A percentile compares a stretch with the other conserved stretches of the same genome.
Evolutionary conservation across 1,284 basidiomycete species (phyloP).

Genomic region (Ustilago loliicola): DNA sequence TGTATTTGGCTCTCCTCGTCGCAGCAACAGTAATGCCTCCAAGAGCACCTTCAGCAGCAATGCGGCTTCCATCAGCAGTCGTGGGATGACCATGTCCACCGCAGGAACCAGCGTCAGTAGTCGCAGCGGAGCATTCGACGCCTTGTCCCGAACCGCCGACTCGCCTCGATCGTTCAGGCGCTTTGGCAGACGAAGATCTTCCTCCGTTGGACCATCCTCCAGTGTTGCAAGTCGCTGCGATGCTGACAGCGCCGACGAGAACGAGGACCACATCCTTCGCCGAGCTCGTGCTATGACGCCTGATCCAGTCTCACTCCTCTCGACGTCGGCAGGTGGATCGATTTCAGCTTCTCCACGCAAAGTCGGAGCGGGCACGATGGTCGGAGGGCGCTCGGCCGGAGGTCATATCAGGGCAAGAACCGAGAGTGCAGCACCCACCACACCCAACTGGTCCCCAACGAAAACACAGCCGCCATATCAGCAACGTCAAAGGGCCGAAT

Average conservation of each 20-base stretch:
- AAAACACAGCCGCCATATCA: slow-evolving; percentile 31
- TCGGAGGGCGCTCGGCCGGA: slow-evolving; percentile 4
- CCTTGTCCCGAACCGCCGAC: slow-evolving; percentile 22
- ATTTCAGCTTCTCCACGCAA: slow-evolving; percentile 9
- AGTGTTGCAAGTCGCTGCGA: slow-evolving; percentile 21
- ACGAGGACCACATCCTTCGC: slow-evolving; percentile 8
- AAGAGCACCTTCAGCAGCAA: slow-evolving; percentile 54
- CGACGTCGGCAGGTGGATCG: slow-evolving; percentile 18
- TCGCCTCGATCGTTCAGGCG: slow-evolving; percentile 37
- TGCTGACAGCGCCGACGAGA: slow-evolving; percentile 33
- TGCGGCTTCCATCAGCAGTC: slow-evolving; percentile 43
- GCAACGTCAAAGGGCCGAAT: slow-evolving; percentile 39
- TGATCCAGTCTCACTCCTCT: slow-evolving; percentile 32
- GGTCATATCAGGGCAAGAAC: slow-evolving; percentile 34
- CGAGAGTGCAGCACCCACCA: slow-evolving; percentile 30
- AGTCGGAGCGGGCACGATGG: neutral
- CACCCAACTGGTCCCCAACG: slow-evolving; percentile 23
- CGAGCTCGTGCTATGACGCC: slow-evolving; percentile 35
- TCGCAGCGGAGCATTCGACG: slow-evolving; percentile 36
- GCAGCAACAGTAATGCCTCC: slow-evolving; percentile 57
- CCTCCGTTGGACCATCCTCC: slow-evolving; percentile 42
- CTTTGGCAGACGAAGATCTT: slow-evolving; percentile 36
- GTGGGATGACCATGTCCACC: slow-evolving; percentile 55
- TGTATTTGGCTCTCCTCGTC: slow-evolving; percentile 57
- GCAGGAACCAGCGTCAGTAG: slow-evolving; percentile 61